phyloP scores from a whole-genome alignment of 1,284 basidiomycete species.

The Cryptococcus wingfieldii region DNA sequence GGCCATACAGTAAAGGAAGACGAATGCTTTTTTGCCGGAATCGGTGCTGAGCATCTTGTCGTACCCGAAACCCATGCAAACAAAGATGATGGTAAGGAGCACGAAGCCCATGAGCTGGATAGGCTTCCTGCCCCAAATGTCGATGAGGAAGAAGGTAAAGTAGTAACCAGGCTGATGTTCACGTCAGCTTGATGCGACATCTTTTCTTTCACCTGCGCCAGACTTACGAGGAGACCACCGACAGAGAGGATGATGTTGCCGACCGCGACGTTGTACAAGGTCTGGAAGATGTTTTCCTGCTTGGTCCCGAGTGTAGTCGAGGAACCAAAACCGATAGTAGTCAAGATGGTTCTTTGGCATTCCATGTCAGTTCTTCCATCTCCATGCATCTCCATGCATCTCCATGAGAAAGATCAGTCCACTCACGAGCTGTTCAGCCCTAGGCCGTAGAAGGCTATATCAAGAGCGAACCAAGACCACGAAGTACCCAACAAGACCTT shows the following conservation, averaged over 20 bases:
- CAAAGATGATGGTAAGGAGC: slow-evolving; percentile 52
- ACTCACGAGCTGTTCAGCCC: slow-evolving; percentile 40
- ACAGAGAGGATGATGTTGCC: slow-evolving; percentile 63
- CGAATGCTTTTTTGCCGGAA: slow-evolving; percentile 45
- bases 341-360: slow-evolving; percentile 51
- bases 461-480: slow-evolving; percentile 64
- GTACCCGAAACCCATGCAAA: slow-evolving; percentile 62
- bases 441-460: slow-evolving; percentile 77
- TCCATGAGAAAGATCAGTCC: too few species aligned
- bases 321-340: slow-evolving; percentile 54
- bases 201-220: neutral
- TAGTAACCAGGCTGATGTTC: slow-evolving; percentile 48
- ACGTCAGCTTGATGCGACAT: neutral
- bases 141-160: slow-evolving; percentile 44
- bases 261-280: slow-evolving; percentile 48
- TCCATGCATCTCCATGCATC: too few species aligned
- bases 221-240: slow-evolving; percentile 50
- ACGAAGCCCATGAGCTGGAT: slow-evolving; percentile 69
- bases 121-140: slow-evolving; percentile 48
- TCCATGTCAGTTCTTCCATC: too few species aligned
- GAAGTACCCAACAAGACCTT: slow-evolving; percentile 52
- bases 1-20: slow-evolving; percentile 53
- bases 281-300: slow-evolving; percentile 45
- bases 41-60: slow-evolving; percentile 59
- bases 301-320: slow-evolving; percentile 43